Evolutionary conservation across 495 filamentous ascomycete genomes (phyloP), one percentile per base, ranked within the genome.

Genomic region (Tetracladium setigerum): DNA sequence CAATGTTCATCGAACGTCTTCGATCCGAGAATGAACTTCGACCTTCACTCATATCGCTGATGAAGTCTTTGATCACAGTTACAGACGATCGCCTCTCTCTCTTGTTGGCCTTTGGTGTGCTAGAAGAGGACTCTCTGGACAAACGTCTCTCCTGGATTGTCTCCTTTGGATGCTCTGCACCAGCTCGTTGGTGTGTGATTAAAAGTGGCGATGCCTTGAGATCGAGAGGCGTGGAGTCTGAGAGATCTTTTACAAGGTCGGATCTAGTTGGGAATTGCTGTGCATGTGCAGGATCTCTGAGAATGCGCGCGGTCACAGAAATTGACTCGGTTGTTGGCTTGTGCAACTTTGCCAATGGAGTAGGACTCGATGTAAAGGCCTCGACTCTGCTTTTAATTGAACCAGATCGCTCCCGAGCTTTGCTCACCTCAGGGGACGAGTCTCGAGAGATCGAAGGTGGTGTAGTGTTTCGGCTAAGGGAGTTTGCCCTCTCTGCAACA

Each of bases 241-340:
- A 36, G 10, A 47, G 44, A 33, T 54, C 39, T 38, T 57, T 56
- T 7, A 47, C 49, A 11, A 57, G 42, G 34, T 74, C 69, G 12
- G 74, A 59, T 17, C 50, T 77, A 65, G 38, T 69, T 54, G 51
- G 67, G 58, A 67, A 76, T 57, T 42, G 64, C 19, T 63, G 67
- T 43, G 41, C 19, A 27, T 27, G 22, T 17, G 40, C 62, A 31
- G 72, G 62, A 41, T 86, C 81, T 22, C 86, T 76, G 24, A 91
- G 65, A 34, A 91, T 89, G 16, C 82, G 78, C 22, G 88, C 83
- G 0, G 84, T 89, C 8, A 92, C 87, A 30, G 89, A 87, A 9
- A 92, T 76, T 11, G 86, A 89, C 64, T 75, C 80, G 14, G 34
- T 15, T 3, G 39, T n/a, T 35, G 49, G 15, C 35, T 38, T 35